Evolutionary conservation across 2,329 filamentous ascomycete species (phyloP).

Genomic region (Aspergillus pseudotamarii): DNA sequence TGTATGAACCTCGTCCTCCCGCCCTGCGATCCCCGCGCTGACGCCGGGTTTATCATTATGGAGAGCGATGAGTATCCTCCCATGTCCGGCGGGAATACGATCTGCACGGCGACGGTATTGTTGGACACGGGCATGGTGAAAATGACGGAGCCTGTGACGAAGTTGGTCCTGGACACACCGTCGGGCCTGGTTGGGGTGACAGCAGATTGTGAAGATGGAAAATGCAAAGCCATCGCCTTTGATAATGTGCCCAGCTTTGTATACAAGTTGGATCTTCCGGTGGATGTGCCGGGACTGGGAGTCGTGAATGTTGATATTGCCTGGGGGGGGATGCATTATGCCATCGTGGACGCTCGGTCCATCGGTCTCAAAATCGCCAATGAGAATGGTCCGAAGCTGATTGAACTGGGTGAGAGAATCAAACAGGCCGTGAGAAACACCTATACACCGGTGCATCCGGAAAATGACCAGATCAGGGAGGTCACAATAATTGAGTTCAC

Average conservation of each 20-base stretch:
- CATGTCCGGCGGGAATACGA: constrained; percentile 51
- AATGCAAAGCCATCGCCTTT: background rate
- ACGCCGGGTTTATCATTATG: constrained; percentile 51
- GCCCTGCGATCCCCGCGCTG: constrained; percentile 47
- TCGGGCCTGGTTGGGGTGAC: constrained; percentile 46
- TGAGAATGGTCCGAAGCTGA: constrained; percentile 37
- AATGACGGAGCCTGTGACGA: constrained; percentile 48
- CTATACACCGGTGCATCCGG: constrained; percentile 33
- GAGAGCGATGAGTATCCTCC: constrained; percentile 49
- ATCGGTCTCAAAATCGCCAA: constrained; percentile 39
- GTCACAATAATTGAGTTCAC: background rate
- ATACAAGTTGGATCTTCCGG: background rate
- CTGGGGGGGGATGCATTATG: constrained; percentile 52
- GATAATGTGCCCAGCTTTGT: background rate
- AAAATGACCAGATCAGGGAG: background rate
- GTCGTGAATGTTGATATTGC: constrained; percentile 44
- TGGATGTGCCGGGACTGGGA: background rate
- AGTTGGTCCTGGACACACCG: constrained; percentile 46
- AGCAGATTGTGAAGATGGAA: constrained; percentile 39
- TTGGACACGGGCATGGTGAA: constrained; percentile 51
- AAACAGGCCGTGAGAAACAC: constrained; percentile 40
- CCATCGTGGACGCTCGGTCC: constrained; percentile 42
- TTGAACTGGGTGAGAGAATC: constrained; percentile 48
- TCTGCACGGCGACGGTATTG: constrained; percentile 48
- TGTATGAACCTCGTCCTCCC: constrained; percentile 45